These are phyloP conservation scores for Fusarium cicatricum DNA, from an alignment of 2,329 filamentous ascomycete genomes.

Conservation along the genomic window DNA sequence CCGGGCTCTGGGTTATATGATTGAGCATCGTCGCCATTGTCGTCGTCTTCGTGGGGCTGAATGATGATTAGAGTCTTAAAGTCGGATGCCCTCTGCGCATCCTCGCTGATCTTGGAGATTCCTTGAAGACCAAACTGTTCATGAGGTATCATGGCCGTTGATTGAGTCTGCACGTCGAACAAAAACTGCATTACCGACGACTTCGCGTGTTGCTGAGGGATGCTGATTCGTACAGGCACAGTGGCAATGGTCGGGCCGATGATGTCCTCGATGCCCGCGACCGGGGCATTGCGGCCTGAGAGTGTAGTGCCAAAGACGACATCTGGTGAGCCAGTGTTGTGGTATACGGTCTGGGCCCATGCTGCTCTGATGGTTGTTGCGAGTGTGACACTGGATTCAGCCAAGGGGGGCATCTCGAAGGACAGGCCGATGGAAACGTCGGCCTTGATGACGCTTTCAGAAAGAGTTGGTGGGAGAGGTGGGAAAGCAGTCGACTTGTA, in stretches of 20 bases:
- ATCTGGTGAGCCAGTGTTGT: conserved; percentile 37
- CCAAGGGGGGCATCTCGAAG: conserved; percentile 6
- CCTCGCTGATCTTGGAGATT: conserved; percentile 10
- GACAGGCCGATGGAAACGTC: background rate
- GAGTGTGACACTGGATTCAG: conserved; percentile 3
- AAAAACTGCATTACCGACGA: conserved; percentile 48
- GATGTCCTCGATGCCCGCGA: conserved; percentile 37
- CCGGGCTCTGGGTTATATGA: background rate
- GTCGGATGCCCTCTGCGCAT: background rate
- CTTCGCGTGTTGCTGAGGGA: background rate
- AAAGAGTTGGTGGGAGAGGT: background rate
- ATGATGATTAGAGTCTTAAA: conserved; percentile 24
- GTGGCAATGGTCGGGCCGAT: conserved; percentile 41
- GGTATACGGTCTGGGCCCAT: conserved; percentile 15
- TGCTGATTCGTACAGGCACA: conserved; percentile 38
- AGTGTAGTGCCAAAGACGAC: conserved; percentile 40
- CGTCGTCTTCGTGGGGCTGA: conserved; percentile 13
- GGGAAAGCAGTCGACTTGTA: conserved; percentile 6
- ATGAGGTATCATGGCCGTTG: conserved; percentile 21
- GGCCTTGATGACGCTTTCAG: background rate
- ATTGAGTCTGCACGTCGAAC: conserved; percentile 38
- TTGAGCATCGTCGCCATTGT: background rate
- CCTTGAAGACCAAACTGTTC: conserved; percentile 24
- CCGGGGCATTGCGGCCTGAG: conserved; percentile 35
- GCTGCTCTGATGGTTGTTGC: conserved; percentile 20